Conservation (phyloP, 2,329 filamentous ascomycete genomes). For the Aureobasidium melanogenum region DNA sequence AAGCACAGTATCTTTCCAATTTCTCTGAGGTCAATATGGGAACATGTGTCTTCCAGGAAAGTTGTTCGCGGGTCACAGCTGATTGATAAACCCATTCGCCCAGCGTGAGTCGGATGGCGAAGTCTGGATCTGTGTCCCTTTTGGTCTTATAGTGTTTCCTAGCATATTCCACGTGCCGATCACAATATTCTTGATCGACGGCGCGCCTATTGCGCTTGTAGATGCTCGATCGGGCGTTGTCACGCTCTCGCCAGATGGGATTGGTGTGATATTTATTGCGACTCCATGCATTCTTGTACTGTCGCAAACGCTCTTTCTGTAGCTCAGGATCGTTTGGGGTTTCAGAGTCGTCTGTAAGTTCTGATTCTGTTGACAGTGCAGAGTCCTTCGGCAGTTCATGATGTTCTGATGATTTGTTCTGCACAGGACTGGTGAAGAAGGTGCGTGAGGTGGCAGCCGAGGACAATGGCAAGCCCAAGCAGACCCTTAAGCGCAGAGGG, state of each 20-base stretch:
- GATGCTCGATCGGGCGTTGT: background rate
- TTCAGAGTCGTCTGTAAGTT: background rate
- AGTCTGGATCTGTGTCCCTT: background rate
- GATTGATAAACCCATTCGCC: background rate
- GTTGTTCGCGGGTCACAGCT: background rate
- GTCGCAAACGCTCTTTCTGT: background rate
- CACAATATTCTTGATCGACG: background rate
- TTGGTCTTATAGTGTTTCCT: background rate
- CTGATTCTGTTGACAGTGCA: background rate
- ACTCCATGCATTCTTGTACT: background rate
- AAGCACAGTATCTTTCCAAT: background rate
- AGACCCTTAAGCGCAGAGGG: background rate
- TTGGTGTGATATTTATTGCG: background rate
- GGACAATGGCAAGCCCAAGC: background rate
- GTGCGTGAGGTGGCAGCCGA: background rate
- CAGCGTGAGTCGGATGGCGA: background rate
- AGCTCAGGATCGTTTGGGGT: background rate
- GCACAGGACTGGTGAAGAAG: background rate
- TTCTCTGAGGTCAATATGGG: background rate
- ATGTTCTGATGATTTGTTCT: background rate
- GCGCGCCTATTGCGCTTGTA: background rate
- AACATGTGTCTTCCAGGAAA: background rate
- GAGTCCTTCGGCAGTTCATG: background rate
- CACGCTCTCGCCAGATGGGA: background rate
- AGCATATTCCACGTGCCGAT: no score